Conservation (phyloP, 345 rosid species). For the Citrus medica region DNA sequence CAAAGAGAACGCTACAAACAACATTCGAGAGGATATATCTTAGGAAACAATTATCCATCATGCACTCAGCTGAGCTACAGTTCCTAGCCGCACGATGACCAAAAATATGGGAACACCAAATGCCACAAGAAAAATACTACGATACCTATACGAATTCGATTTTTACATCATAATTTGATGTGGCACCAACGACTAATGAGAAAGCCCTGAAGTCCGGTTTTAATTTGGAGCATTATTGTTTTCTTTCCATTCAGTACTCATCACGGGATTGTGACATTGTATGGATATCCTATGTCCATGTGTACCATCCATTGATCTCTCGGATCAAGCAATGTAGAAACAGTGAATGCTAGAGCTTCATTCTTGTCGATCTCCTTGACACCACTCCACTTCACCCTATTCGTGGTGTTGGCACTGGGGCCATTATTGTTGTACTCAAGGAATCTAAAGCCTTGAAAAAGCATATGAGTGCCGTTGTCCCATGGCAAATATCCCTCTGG, state of each 20-base stretch:
- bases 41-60: too few relatives aligned
- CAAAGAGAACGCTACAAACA: too few relatives aligned
- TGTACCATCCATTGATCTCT: constrained; percentile 40
- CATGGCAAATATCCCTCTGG: constrained; percentile 56
- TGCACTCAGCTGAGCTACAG: too few relatives aligned
- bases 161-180: too few relatives aligned
- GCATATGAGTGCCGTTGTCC: neutral
- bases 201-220: too few relatives aligned
- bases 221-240: too few relatives aligned
- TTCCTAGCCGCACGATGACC: too few relatives aligned
- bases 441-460: constrained; percentile 39
- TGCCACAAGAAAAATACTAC: too few relatives aligned
- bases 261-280: constrained; percentile 31
- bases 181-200: too few relatives aligned
- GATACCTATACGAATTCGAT: accelerated
- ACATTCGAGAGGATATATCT: too few relatives aligned
- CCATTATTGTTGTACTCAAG: constrained; percentile 63
- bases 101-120: too few relatives aligned
- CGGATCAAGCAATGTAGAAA: constrained; percentile 31
- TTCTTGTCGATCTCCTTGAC: constrained; percentile 29
- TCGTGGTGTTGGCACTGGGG: constrained; percentile 45
- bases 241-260: neutral
- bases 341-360: constrained; percentile 45
- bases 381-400: constrained; percentile 57
- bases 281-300: constrained; percentile 33